Percentiles rank a stretch among this genome's conserved stretches.
These are phyloP conservation scores for Phyllosticta citriasiana DNA, from an alignment of 2,329 filamentous ascomycete species.

Conservation along the genomic window DNA sequence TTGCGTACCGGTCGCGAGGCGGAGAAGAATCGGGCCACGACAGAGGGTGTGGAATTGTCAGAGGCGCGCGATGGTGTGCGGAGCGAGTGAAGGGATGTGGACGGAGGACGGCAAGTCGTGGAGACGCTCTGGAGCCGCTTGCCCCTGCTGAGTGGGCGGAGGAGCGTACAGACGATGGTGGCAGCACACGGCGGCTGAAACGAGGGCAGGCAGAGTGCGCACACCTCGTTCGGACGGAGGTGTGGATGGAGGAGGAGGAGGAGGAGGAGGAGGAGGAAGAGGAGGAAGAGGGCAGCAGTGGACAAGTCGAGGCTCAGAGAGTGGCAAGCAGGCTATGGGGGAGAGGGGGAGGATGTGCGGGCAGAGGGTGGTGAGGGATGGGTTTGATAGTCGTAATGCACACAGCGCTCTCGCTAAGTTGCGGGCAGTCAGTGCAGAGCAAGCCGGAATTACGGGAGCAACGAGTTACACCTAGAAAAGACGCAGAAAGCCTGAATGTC, in stretches of 20 bases:
- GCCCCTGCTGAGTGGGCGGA: constrained; percentile 11
- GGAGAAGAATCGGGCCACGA: constrained; percentile 8
- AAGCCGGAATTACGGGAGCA: not conserved
- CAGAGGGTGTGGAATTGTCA: not conserved
- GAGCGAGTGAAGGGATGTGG: constrained; percentile 3
- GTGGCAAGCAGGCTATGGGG: not conserved
- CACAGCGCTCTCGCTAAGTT: not conserved
- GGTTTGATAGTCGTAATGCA: not conserved
- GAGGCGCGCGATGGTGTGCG: constrained; percentile 2
- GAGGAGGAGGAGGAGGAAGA: not conserved
- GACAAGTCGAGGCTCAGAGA: not conserved
- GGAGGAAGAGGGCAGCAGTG: not conserved
- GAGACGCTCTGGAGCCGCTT: constrained; percentile 5
- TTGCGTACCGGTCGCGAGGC: constrained; percentile 9
- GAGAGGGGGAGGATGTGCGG: not conserved
- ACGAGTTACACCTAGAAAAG: not conserved
- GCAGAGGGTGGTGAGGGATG: not conserved
- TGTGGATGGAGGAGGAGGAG: not conserved
- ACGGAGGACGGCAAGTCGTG: constrained; percentile 3
- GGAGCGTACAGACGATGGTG: not conserved
- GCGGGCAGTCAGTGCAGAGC: not conserved
- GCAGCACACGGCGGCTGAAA: not conserved
- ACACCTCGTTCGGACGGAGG: not conserved
- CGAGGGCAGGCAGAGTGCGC: not conserved
- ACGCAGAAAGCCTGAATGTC: not conserved